Evolutionary conservation across 306 rosid genomes (phyloP).

Genomic region (Calophaca sinica): DNA sequence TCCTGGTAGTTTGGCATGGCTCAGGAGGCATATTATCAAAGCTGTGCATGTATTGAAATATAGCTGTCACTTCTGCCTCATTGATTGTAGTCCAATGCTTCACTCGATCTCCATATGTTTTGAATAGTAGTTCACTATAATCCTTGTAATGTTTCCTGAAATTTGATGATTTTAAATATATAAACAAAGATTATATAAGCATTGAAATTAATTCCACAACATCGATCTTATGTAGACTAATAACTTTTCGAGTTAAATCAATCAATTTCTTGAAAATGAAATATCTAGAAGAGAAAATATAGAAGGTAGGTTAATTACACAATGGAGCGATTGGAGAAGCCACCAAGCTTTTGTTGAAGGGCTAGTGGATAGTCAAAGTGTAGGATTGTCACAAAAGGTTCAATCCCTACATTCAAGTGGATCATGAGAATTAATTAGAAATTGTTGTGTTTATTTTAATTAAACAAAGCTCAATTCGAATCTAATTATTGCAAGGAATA

Average conservation of each 20-base stretch:
- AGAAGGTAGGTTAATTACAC: constrained; percentile 40
- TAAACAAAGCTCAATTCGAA: background rate
- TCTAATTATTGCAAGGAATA: background rate
- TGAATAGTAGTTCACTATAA: constrained; percentile 48
- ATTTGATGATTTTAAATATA: background rate
- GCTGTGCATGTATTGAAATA: constrained; percentile 41
- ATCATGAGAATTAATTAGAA: too few species aligned
- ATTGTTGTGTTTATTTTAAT: background rate
- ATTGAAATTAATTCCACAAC: background rate
- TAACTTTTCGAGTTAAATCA: background rate
- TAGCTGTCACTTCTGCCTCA: constrained; percentile 42
- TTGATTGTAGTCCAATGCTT: constrained; percentile 53
- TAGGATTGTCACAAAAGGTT: constrained; percentile 38
- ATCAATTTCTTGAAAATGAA: background rate
- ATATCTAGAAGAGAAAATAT: background rate
- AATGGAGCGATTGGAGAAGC: constrained; percentile 33
- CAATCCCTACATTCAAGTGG: constrained; percentile 32
- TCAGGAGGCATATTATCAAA: constrained; percentile 40
- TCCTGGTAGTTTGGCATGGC: constrained; percentile 9
- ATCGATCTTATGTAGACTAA: background rate
- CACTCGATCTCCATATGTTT: constrained; percentile 56
- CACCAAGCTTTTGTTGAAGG: constrained; percentile 11
- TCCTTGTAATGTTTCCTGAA: constrained; percentile 51
- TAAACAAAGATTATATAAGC: background rate
- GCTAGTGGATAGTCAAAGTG: constrained; percentile 46